Base-by-base conservation (phyloP, 2,329 filamentous ascomycete species). In the Monosporascus cannonballus region DNA sequence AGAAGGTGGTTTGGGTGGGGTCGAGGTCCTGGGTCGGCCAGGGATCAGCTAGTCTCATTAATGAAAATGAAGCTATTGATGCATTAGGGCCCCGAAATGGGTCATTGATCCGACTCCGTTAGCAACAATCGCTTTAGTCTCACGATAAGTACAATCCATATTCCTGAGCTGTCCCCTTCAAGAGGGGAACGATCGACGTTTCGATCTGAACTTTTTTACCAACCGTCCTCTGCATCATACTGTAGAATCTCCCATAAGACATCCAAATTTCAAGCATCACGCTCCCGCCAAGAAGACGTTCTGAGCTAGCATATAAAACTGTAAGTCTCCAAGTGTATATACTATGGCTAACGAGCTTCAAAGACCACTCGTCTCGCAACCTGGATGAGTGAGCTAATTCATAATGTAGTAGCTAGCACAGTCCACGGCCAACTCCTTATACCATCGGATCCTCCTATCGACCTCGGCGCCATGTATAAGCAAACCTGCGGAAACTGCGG, bases 401-500 rank as follows among this genome's bases (percentile, higher is more conserved):
- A 14, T 18, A 6, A 18, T 24, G 6, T 42, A 42, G 20, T 30
- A 34, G 30, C 30, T 9, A 24, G 39, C 39, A 42, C 39, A 14
- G n/a, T 14, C 3, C 22, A 20, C 18, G 15, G 39, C 24, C 9
- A 3, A 34, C 30, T 42, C 39, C 18, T 20, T 6, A 42, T 24
- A 46, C 24, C 42, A 27, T 24, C 15, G 42, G 25, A 25, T 27
- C 54, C 52, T 51, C 50, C 51, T 25, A 49, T 27, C 49, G 4
- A 51, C 36, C 55, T 61, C 56, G 54, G 61, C 63, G 60, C 54
- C 38, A 64, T 62, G 64, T 59, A 66, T 59, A 64, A 61, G 60
- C 64, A 67, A 54, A 67, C 59, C 30, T 69, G 66, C 56, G 61
- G 64, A 50, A 68, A 68, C 61, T 69, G 66, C 55, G 66, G 66